These are phyloP conservation scores for Candida boleticola DNA, from an alignment of 805 yeast species.

Conservation along the genomic window DNA sequence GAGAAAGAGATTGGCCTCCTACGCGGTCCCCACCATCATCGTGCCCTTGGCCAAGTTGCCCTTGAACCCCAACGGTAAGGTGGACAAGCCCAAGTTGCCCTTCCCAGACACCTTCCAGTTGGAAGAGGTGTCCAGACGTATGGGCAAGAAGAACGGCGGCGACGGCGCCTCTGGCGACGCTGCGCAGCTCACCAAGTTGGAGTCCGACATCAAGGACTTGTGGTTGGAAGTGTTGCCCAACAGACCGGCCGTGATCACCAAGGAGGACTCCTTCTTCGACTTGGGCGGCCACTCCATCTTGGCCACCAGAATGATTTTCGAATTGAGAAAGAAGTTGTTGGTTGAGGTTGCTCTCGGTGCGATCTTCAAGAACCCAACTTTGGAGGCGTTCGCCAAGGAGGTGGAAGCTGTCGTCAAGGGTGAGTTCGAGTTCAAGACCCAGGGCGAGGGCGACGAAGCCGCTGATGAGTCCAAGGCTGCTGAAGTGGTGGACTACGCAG, in stretches of 20 bases:
- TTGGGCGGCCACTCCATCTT: conserved; percentile 97
- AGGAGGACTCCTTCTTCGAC: conserved; percentile 90
- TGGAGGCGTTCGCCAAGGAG: conserved; percentile 72
- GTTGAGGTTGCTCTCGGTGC: conserved; percentile 87
- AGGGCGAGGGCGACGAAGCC: conserved; percentile 23
- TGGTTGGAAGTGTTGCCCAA: conserved; percentile 88
- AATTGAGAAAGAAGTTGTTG: conserved; percentile 71
- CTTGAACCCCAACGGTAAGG: conserved; percentile 96
- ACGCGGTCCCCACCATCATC: conserved; percentile 89
- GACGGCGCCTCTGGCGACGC: conserved; percentile 25
- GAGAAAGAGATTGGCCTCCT: conserved; percentile 85
- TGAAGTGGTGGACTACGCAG: conserved; percentile 44
- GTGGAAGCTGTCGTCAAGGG: conserved; percentile 57
- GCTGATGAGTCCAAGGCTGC: conserved; percentile 24
- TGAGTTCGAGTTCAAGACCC: conserved; percentile 32
- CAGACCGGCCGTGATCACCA: conserved; percentile 72
- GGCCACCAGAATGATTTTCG: conserved; percentile 96
- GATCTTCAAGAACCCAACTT: conserved; percentile 86
- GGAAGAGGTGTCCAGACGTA: conserved; percentile 59
- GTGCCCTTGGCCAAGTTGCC: conserved; percentile 87
- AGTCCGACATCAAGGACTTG: conserved; percentile 68
- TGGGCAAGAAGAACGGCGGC: neutral
- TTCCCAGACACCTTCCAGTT: conserved; percentile 90
- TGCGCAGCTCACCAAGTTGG: conserved; percentile 55
- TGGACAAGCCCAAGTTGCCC: conserved; percentile 95